Evolutionary conservation across 2,329 filamentous ascomycete genomes (phyloP).

Genomic region (Teratosphaeria zuluensis): DNA sequence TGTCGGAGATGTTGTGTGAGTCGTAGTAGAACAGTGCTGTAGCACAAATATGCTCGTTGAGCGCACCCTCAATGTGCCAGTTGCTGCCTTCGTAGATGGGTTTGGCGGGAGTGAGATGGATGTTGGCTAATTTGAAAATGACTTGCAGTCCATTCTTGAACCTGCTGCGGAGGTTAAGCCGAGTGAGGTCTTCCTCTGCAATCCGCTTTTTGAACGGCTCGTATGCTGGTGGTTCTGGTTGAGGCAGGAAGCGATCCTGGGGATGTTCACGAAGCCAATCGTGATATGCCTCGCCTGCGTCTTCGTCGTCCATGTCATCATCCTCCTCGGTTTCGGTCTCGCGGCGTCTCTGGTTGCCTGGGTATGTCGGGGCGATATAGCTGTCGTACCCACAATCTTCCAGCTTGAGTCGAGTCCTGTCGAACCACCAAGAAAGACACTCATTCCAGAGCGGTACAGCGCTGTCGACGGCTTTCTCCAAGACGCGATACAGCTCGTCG

Average conservation of each 20-base stretch:
- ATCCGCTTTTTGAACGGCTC: slow-evolving; percentile 2
- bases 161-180: slow-evolving; percentile 15
- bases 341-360: too few species aligned
- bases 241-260: not conserved
- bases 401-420: too few species aligned
- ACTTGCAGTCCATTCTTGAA: slow-evolving; percentile 46
- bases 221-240: not conserved
- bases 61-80: slow-evolving; percentile 42
- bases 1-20: slow-evolving; percentile 12
- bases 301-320: too few species aligned
- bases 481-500: too few species aligned
- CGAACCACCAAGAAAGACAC: too few species aligned
- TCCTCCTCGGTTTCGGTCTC: too few species aligned
- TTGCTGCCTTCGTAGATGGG: slow-evolving; percentile 44
- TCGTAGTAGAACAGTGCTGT: slow-evolving; percentile 48
- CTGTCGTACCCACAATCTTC: too few species aligned
- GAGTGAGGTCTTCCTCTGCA: not conserved
- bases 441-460: too few species aligned
- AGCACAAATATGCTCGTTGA: slow-evolving; percentile 56
- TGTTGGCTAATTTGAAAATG: slow-evolving; percentile 53
- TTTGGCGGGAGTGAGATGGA: slow-evolving; percentile 50
- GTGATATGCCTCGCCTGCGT: not conserved
- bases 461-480: too few species aligned
- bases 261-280: not conserved
- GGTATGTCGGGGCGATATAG: too few species aligned